Conservation (phyloP, 1,284 basidiomycete species). For the Ceratorhiza oryzae-sativae region DNA sequence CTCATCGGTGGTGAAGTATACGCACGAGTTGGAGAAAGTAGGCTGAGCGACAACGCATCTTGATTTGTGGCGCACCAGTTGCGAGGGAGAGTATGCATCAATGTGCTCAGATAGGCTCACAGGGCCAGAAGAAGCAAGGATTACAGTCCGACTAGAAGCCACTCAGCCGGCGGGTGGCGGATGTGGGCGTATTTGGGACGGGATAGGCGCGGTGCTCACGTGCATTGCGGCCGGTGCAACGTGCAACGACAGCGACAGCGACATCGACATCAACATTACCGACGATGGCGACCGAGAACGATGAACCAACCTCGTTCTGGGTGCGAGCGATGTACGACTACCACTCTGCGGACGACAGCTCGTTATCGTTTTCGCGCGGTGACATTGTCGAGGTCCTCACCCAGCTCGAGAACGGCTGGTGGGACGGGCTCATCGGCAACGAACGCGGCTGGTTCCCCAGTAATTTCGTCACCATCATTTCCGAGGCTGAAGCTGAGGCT, state of each 20-base stretch:
- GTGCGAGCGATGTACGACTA: slow-evolving; percentile 95
- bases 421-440: slow-evolving; percentile 92
- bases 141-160: background rate
- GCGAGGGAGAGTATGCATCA: background rate
- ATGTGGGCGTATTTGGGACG: background rate
- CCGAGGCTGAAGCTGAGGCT: slow-evolving; percentile 79
- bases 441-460: slow-evolving; percentile 98
- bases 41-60: too few species aligned
- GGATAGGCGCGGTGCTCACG: background rate
- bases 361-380: slow-evolving; percentile 84
- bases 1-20: background rate
- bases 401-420: slow-evolving; percentile 94
- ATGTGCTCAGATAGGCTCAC: background rate
- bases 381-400: slow-evolving; percentile 96
- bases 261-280: background rate
- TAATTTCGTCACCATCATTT: slow-evolving; percentile 87
- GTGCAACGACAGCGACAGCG: slow-evolving; percentile 6
- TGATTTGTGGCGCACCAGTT: slow-evolving; percentile 1
- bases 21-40: too few species aligned
- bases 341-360: slow-evolving; percentile 83
- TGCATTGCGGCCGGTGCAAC: background rate
- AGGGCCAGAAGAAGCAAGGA: background rate
- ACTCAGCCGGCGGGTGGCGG: background rate
- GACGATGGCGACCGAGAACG: slow-evolving; percentile 10
- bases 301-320: slow-evolving; percentile 61